Base-by-base conservation (phyloP, 768 basidiomycete species). In the Cystofilobasidium macerans region DNA sequence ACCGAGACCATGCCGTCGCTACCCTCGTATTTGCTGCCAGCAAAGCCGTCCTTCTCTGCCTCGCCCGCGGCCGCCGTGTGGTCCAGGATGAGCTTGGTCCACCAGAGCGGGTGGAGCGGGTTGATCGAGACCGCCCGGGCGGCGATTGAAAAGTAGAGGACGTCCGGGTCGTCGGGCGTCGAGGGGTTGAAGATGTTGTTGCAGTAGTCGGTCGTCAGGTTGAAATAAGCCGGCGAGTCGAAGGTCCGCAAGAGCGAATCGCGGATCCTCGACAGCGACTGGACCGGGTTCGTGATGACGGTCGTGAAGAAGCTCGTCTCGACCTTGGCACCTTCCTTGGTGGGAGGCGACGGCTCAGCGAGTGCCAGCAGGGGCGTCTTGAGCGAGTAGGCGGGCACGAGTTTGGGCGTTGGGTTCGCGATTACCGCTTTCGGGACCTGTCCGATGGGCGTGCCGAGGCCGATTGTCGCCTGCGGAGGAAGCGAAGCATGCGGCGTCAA, bases 151-250 rank as follows among this genome's bases (percentile, higher is more conserved):
- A 86, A 95, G 78, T 99, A 99, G 72, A 87, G 89, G 64, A 98
- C 90, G 86, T 89, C 30, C 78, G 76, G 2, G 22, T 69, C 69
- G 61, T 77, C 75, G 84, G 94, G 79, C 87, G 97, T 80, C 0
- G 69, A 62, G 8, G 76, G 76, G 64, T 76, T 76, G 70, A 77
- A 77, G 26, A 72, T 64, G 58, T 75, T 72, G 33, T 74, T 72
- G 5, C 95, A 81, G 74, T 86, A 98, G 5, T 81, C 75, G 1
- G 93, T 86, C 7, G 90, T 94, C 58, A 99, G 81, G 73, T 95
- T 94, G 9, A 88, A 85, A 75, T 98, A 99, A 0, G 95, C 95
- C 1, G 95, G 95, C 0, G 92, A 92, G 79, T 99, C 95, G 70
- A 98, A 82, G 62, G 93, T 78, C 54, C 87, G 86, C 20, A 98